Evolutionary conservation across 768 basidiomycete species (phyloP).

Genomic region (Boletus bicolor): DNA sequence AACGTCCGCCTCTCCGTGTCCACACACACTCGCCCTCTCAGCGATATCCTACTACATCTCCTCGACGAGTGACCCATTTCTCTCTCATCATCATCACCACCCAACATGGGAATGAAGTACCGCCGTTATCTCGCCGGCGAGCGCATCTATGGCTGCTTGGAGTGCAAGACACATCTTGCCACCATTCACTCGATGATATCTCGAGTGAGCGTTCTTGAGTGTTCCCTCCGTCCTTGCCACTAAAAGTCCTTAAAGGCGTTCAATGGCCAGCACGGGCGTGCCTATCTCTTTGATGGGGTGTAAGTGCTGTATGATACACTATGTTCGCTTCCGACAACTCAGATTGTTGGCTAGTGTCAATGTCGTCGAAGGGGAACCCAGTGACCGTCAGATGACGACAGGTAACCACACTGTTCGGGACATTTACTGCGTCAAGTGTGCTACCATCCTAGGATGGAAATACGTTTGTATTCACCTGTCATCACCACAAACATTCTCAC

Average conservation of each 20-base stretch:
- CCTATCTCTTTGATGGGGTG: slow-evolving; percentile 94
- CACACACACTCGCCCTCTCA: background rate
- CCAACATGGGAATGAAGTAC: slow-evolving; percentile 83
- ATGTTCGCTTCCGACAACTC: slow-evolving; percentile 10
- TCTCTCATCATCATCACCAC: background rate
- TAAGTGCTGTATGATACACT: slow-evolving; percentile 41
- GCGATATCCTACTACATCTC: background rate
- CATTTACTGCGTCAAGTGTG: slow-evolving; percentile 91
- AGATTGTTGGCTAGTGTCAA: slow-evolving; percentile 64
- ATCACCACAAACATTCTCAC: background rate
- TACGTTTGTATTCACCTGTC: slow-evolving; percentile 53
- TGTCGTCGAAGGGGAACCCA: slow-evolving; percentile 83
- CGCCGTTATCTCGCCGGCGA: slow-evolving; percentile 82
- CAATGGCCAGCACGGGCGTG: slow-evolving; percentile 94
- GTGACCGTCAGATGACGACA: slow-evolving; percentile 94
- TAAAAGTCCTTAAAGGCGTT: slow-evolving; percentile 64
- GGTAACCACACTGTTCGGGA: slow-evolving; percentile 96
- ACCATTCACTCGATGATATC: slow-evolving; percentile 90
- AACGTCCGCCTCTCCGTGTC: slow-evolving; percentile 2
- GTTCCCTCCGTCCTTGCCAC: slow-evolving; percentile 2
- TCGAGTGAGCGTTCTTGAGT: slow-evolving; percentile 49
- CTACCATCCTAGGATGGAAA: slow-evolving; percentile 92
- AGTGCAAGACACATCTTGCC: slow-evolving; percentile 87
- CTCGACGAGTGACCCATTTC: background rate
- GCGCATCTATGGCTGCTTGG: slow-evolving; percentile 84